Evolutionary conservation across 192 early-diverging fungal species (phyloP), one percentile per base, ranked within the genome.

Genomic region (Coemansia sp.): DNA sequence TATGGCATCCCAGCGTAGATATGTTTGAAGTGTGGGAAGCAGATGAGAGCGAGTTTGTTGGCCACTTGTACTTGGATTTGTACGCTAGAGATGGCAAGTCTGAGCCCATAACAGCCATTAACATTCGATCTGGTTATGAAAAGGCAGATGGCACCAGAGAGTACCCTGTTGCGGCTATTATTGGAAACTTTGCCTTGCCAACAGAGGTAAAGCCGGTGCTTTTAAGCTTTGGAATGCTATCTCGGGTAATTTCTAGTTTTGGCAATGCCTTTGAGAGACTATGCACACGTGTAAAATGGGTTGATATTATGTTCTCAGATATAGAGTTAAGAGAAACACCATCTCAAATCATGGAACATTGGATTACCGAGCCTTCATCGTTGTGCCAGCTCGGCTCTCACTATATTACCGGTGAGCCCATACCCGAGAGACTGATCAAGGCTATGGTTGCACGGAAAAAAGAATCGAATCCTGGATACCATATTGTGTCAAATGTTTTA

Each of bases 311-410:
- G 3, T 58, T 66, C 31, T 68, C 88, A 17, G 87, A 90, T 57
- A 67, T 82, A 46, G 91, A 93, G 62, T 93, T 93, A 68, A 78
- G 88, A 19, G 89, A 91, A 69, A 88, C 86, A 11, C 90, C 91
- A 9, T 84, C 84, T 20, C 87, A 89, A 79, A 87, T 91, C 86
- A 71, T 91, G 22, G 88, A 87, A 65, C 90, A 90, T 66, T 88
- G 86, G 87, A 71, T 83, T 15, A 84, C 75, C 61, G 83, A 87
- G 25, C 66, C 75, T 4, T 60, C 71, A 6, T 79, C 83, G 9
- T 61, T 89, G 4, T 46, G 72, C 26, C 46, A 61, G 5, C 60
- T 86, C 19, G 78, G 84, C 36, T 68, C 80, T 52, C 90, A 93
- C 61, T 88, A 88, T 66, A 15, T 60, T 11, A 84, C 84, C 12